A percentile compares a stretch with the other conserved stretches of the same genome.
phyloP scores from a whole-genome alignment of 2,329 filamentous ascomycete genomes.

The Exophiala sp. region DNA sequence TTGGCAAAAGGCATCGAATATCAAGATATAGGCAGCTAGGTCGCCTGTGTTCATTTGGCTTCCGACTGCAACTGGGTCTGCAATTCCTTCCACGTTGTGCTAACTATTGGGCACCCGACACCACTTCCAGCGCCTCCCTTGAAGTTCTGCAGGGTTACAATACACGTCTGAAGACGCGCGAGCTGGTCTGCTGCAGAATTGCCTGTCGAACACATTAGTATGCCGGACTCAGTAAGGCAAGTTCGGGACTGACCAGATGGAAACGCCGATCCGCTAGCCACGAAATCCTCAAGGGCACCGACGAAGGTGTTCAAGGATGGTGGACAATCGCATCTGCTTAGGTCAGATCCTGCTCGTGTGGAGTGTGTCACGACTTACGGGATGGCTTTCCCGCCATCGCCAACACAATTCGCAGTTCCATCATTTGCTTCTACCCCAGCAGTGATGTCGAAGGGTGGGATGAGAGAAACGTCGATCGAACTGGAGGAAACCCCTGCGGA shows the following conservation, averaged over 20 bases:
- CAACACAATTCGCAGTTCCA: slow-evolving; percentile 24
- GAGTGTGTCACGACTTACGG: slow-evolving; percentile 10
- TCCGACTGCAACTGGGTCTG: slow-evolving; percentile 19
- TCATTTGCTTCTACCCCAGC: slow-evolving; percentile 19
- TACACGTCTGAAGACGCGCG: slow-evolving; percentile 19
- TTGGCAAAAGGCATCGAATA: not conserved
- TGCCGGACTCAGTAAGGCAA: not conserved
- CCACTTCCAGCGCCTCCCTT: slow-evolving; percentile 22
- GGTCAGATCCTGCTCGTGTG: slow-evolving; percentile 1
- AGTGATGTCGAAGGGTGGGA: slow-evolving; percentile 22
- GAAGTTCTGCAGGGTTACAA: slow-evolving; percentile 25
- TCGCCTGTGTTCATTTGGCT: not conserved
- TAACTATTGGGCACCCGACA: slow-evolving; percentile 22
- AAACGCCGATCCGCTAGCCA: slow-evolving; percentile 14
- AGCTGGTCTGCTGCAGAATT: slow-evolving; percentile 21
- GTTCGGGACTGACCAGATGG: slow-evolving; percentile 12
- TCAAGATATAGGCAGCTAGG: not conserved
- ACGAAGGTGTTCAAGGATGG: slow-evolving; percentile 17
- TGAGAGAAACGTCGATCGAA: slow-evolving; percentile 13
- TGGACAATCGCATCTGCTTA: slow-evolving; percentile 22
- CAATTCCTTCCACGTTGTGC: slow-evolving; percentile 22
- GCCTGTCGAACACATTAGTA: slow-evolving; percentile 5
- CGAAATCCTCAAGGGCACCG: slow-evolving; percentile 9
- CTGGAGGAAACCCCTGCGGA: slow-evolving; percentile 1
- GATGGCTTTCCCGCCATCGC: slow-evolving; percentile 14